phyloP scores from a whole-genome alignment of 495 filamentous ascomycete species.

The Neurospora sp. region DNA sequence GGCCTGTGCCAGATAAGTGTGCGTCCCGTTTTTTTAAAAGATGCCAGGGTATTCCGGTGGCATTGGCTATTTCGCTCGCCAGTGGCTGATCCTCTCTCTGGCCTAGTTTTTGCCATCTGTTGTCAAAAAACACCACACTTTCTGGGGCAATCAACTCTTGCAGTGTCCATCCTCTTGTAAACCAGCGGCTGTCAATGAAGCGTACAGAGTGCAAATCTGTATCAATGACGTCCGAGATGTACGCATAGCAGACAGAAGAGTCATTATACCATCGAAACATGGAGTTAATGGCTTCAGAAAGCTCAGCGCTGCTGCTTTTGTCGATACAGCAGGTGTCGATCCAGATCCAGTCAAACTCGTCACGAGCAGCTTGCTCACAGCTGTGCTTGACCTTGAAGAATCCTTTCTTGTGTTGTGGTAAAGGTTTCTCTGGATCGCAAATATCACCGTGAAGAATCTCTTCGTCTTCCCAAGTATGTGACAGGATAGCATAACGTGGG shows the following conservation, averaged over 20 bases:
- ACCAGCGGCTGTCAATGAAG: constrained; percentile 9
- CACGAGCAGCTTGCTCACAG: constrained; percentile 10
- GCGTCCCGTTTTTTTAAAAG: too few species aligned
- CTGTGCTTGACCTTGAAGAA: neutral
- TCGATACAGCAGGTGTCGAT: constrained; percentile 21
- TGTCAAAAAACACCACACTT: constrained; percentile 12
- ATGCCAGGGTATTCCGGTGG: too few species aligned
- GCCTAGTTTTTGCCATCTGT: constrained; percentile 5
- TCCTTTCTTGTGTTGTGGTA: neutral
- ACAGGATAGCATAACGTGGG: constrained; percentile 8
- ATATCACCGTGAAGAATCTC: constrained; percentile 8
- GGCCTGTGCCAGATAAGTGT: too few species aligned
- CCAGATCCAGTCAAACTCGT: constrained; percentile 13
- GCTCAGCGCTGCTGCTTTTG: constrained; percentile 12
- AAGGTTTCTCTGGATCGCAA: neutral
- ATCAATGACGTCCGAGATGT: constrained; percentile 7
- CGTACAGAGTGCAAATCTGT: too few species aligned
- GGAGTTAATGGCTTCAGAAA: constrained; percentile 18
- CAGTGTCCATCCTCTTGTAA: constrained; percentile 16
- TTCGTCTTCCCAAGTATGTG: constrained; percentile 11
- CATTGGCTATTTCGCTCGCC: too few species aligned
- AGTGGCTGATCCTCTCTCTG: too few species aligned
- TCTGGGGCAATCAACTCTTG: constrained; percentile 17
- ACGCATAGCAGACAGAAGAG: constrained; percentile 15
- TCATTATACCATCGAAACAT: constrained; percentile 16